These are phyloP conservation scores for Yamadazyma diddensiae DNA, from an alignment of 1,139 yeast species.

Conservation along the genomic window DNA sequence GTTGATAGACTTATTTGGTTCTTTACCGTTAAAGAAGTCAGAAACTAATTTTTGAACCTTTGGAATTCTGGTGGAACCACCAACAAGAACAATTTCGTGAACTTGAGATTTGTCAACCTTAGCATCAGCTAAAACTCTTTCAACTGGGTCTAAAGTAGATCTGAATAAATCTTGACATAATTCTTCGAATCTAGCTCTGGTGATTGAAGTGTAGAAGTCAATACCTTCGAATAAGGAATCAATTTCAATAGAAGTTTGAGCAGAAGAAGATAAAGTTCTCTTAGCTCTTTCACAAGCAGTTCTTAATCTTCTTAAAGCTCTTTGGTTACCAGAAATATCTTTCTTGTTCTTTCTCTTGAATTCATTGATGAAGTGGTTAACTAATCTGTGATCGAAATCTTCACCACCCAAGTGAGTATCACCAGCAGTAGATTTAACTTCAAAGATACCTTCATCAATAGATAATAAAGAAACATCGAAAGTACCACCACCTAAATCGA, in stretches of 20 bases:
- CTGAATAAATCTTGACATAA: slow-evolving; percentile 87
- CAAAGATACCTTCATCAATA: slow-evolving; percentile 94
- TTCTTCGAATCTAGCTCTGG: slow-evolving; percentile 99
- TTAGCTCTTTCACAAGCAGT: slow-evolving; percentile 99
- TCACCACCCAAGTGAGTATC: slow-evolving; percentile 98
- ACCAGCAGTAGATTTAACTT: slow-evolving; percentile 97
- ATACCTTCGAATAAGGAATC: slow-evolving; percentile 96
- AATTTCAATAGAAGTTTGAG: slow-evolving; percentile 95
- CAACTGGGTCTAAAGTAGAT: slow-evolving; percentile 95
- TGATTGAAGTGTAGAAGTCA: slow-evolving; percentile 93
- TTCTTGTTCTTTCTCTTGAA: slow-evolving; percentile 96
- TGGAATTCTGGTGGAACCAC: slow-evolving; percentile 99
- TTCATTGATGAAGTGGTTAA: slow-evolving; percentile 90
- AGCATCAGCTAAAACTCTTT: slow-evolving; percentile 95
- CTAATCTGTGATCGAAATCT: slow-evolving; percentile 96
- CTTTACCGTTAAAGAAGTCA: slow-evolving; percentile 98
- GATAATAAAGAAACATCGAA: slow-evolving; percentile 92
- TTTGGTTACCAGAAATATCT: slow-evolving; percentile 87
- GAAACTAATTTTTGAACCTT: slow-evolving; percentile 96
- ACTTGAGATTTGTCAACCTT: slow-evolving; percentile 85
- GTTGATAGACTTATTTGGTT: slow-evolving; percentile 93
- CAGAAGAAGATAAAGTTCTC: slow-evolving; percentile 96
- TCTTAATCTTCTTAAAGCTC: slow-evolving; percentile 98
- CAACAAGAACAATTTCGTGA: slow-evolving; percentile 96
- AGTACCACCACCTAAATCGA: slow-evolving; percentile 98